A percentile compares a stretch with the other conserved stretches of the same genome.
Evolutionary conservation across 2,329 filamentous ascomycete species (phyloP).

Genomic region (Colletotrichum scovillei): DNA sequence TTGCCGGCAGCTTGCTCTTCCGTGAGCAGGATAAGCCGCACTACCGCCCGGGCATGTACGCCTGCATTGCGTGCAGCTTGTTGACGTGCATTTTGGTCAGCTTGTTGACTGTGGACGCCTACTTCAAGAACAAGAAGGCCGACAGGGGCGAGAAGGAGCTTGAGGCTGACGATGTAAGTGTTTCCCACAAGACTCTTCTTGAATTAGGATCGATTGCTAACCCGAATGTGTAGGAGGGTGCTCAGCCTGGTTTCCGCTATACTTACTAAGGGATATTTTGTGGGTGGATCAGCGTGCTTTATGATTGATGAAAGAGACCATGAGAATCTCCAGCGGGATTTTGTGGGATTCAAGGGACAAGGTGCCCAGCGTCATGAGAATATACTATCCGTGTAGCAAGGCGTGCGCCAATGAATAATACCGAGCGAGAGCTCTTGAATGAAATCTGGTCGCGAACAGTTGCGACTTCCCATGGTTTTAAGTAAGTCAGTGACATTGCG

Average conservation of each 20-base stretch:
- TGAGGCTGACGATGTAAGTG: conserved; percentile 61
- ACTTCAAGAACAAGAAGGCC: conserved; percentile 59
- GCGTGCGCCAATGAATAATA: not conserved
- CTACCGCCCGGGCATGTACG: conserved; percentile 67
- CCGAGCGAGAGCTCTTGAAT: not conserved
- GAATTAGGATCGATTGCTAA: not conserved
- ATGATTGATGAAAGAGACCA: conserved; percentile 8
- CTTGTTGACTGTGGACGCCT: conserved; percentile 53
- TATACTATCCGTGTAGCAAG: conserved; percentile 5
- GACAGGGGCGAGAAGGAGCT: conserved; percentile 65
- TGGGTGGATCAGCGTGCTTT: not conserved
- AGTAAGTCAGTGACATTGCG: not conserved
- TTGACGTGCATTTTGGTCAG: conserved; percentile 59
- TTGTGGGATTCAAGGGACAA: not conserved
- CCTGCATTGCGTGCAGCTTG: conserved; percentile 63
- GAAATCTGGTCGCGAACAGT: not conserved
- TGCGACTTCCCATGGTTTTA: not conserved
- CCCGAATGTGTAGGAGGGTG: conserved; percentile 30
- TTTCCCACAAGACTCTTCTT: not conserved
- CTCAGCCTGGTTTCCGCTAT: conserved; percentile 46
- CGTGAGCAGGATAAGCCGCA: conserved; percentile 64
- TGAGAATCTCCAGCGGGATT: not conserved
- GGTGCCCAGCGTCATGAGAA: not conserved
- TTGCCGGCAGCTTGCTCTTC: conserved; percentile 80
- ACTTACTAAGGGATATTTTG: conserved; percentile 41